Evolutionary conservation across 345 rosid species (phyloP).

Genomic region (Eutrema yunnanense): DNA sequence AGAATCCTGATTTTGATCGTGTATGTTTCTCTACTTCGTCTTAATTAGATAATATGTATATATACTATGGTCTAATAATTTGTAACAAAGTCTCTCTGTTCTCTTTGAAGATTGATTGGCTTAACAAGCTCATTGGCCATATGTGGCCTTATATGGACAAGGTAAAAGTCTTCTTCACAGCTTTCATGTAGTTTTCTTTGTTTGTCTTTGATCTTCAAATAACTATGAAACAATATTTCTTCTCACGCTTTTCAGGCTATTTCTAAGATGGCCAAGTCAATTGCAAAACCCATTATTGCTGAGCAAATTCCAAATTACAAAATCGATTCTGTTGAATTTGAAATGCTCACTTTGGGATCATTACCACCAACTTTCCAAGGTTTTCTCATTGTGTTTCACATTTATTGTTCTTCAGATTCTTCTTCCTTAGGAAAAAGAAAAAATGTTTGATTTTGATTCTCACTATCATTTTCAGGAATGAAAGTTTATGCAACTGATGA

Average conservation of each 20-base stretch:
- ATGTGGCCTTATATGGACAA: conserved; percentile 96
- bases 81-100: neutral
- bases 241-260: conserved; percentile 51
- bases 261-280: conserved; percentile 58
- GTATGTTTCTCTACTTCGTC: conserved; percentile 39
- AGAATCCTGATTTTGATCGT: conserved; percentile 93
- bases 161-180: conserved; percentile 33
- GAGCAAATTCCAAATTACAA: conserved; percentile 88
- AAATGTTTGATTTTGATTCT: neutral
- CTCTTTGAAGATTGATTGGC: conserved; percentile 78
- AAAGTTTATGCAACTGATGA: conserved; percentile 88
- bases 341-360: conserved; percentile 74
- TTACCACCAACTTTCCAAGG: conserved; percentile 89
- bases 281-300: conserved; percentile 79
- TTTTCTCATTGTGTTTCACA: conserved; percentile 12
- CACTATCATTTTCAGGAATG: conserved; percentile 51
- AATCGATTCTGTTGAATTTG: conserved; percentile 87
- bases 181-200: neutral
- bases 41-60: neutral
- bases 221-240: conserved; percentile 1
- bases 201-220: neutral
- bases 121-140: conserved; percentile 61
- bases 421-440: neutral
- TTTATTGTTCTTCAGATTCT: neutral
- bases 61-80: neutral